phyloP scores from a whole-genome alignment of 2,329 filamentous ascomycete genomes.

The Cercospora zeina region DNA sequence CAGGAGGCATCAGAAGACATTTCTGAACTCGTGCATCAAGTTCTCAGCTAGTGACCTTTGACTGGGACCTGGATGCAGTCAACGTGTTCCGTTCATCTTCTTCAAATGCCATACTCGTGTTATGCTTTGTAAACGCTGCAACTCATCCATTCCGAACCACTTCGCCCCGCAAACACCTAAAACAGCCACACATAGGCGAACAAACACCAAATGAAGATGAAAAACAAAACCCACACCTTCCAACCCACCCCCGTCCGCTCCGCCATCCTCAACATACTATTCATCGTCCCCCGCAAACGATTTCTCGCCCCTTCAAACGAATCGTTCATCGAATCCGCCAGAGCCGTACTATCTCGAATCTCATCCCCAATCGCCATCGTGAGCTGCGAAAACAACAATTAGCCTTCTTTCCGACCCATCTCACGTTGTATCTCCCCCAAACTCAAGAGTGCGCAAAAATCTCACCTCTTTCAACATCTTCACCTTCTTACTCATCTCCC shows the following conservation, averaged over 20 bases:
- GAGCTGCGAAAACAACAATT: conserved; percentile 55
- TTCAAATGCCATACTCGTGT: conserved; percentile 1
- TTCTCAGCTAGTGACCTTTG: background rate
- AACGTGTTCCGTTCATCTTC: background rate
- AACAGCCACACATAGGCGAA: conserved; percentile 93
- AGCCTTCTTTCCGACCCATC: background rate
- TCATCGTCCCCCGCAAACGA: conserved; percentile 88
- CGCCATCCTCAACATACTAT: conserved; percentile 93
- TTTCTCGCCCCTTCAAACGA: conserved; percentile 82
- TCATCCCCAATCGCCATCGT: conserved; percentile 92
- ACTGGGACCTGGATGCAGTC: background rate
- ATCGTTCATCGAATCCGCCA: conserved; percentile 95
- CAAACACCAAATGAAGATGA: conserved; percentile 74
- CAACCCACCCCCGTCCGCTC: conserved; percentile 91
- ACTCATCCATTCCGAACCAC: background rate
- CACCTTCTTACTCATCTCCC: conserved; percentile 89
- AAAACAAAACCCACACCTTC: conserved; percentile 91
- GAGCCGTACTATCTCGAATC: conserved; percentile 82
- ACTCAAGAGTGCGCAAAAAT: background rate
- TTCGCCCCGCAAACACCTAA: conserved; percentile 13
- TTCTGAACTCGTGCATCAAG: too few species aligned
- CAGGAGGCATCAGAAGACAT: too few species aligned
- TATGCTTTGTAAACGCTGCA: background rate
- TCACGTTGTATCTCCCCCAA: background rate
- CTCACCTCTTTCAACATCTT: conserved; percentile 83